Base-by-base conservation (phyloP, 148 eudicot genomes). In the Pouteria glomerata region DNA sequence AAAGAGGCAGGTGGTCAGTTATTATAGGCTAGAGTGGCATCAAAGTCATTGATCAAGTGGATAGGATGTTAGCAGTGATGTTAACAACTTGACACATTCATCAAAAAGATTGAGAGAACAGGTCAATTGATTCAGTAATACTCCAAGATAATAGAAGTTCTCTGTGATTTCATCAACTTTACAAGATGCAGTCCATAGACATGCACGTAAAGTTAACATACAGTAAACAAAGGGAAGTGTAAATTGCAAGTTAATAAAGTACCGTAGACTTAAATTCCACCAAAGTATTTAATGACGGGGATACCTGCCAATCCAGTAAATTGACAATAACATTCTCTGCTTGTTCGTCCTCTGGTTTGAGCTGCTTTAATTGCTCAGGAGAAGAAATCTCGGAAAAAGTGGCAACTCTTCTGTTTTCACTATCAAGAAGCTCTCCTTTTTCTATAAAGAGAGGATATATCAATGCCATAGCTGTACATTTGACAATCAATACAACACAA, bases 251-350 rank as follows among this genome's bases (percentile, higher is more conserved):
- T 37, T 23, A 42, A 27, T 44, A 3, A 44, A 14, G 52, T 15
- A 44, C 10, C 48, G 11, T 21, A 63, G 68, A 63, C 27, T 13
- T 27, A 41, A 41, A 41, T 44, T 39, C 45, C 68, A 23, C 45
- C 30, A 63, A n/a, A 53, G 8, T 39, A 55, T 3, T 70, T 39
- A 37, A 37, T 68, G 35, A 73, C 41, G 35, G 7, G 37, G 47
- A 29, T 73, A 94, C 98, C 97, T 91, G 97, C 97, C 98, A 94
- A 78, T 91, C 95, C 39, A 89, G 84, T 27, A 94, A 83, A 84
- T 82, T 73, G 69, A 94, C 81, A 78, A 94, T 81, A 21, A 83
- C 77, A 77, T 73, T 86, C 51, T 87, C 91, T 21, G 86, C 79
- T 70, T 73, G 74, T 21, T 74, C 80, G 77, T 81, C 78, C 74